Percentiles rank a stretch among this genome's conserved stretches.
These are phyloP conservation scores for Phlyctochytrium arcticum DNA, from an alignment of 192 early-diverging fungal species.

Conservation along the genomic window DNA sequence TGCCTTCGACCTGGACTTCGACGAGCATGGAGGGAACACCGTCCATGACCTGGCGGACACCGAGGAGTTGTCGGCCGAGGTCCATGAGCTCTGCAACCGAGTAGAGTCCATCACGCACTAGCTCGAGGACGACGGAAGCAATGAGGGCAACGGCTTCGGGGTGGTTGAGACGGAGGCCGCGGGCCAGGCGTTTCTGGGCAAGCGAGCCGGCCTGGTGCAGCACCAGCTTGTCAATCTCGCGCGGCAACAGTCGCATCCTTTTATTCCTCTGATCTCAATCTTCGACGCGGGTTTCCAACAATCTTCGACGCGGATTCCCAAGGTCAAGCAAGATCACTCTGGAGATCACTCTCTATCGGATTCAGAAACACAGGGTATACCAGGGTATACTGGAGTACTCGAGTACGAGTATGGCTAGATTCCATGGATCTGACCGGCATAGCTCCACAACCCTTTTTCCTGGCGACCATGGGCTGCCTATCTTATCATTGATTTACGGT, in stretches of 20 bases:
- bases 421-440: too few species aligned
- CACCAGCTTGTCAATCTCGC: conserved; percentile 91
- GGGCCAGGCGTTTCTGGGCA: conserved; percentile 86
- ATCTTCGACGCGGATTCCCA: too few species aligned
- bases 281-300: too few species aligned
- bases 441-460: too few species aligned
- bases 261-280: too few species aligned
- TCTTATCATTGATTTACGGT: too few species aligned
- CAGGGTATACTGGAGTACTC: too few species aligned
- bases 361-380: too few species aligned
- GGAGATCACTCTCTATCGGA: too few species aligned
- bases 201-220: conserved; percentile 82
- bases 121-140: conserved; percentile 77
- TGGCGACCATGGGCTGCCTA: too few species aligned
- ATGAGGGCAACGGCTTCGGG: conserved; percentile 87
- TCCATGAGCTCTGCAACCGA: conserved; percentile 85
- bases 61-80: conserved; percentile 82
- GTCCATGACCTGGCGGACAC: conserved; percentile 75
- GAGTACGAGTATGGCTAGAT: too few species aligned
- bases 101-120: conserved; percentile 85
- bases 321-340: too few species aligned
- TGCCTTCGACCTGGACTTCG: conserved; percentile 88
- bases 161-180: conserved; percentile 83
- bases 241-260: conserved; percentile 69
- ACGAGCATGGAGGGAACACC: conserved; percentile 65